Percentiles rank a stretch among this genome's conserved stretches.
phyloP scores from a whole-genome alignment of 2,329 filamentous ascomycete genomes.

The Hypoxylon sp. region DNA sequence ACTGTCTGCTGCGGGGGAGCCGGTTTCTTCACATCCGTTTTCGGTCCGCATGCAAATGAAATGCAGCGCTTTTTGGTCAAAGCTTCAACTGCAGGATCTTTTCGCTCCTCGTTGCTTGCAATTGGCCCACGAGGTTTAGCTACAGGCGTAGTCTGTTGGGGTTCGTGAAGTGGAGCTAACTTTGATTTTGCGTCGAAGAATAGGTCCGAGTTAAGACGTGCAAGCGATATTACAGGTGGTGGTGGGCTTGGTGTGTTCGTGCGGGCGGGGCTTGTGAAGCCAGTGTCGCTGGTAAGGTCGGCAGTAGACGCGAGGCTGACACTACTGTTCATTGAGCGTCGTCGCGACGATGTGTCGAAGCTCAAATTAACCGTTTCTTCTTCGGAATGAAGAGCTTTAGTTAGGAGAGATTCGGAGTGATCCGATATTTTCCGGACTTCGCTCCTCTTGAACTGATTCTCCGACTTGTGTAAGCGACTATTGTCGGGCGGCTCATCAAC shows the following conservation, averaged over 20 bases:
- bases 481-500: conserved; percentile 89
- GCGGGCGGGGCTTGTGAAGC: conserved; percentile 88
- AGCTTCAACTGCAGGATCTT: conserved; percentile 71
- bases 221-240: conserved; percentile 69
- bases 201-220: conserved; percentile 54
- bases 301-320: conserved; percentile 85
- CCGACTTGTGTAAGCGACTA: conserved; percentile 47
- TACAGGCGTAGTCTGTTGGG: conserved; percentile 42
- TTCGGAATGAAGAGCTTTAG: conserved; percentile 81
- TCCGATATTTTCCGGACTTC: conserved; percentile 62
- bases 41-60: conserved; percentile 86
- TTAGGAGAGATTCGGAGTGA: conserved; percentile 84
- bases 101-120: conserved; percentile 50
- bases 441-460: conserved; percentile 61
- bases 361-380: conserved; percentile 60
- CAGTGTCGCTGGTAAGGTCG: conserved; percentile 94
- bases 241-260: conserved; percentile 91
- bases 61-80: conserved; percentile 88
- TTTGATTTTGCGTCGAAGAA: conserved; percentile 49
- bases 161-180: conserved; percentile 45
- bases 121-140: conserved; percentile 31
- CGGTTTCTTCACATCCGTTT: conserved; percentile 63
- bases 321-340: conserved; percentile 81
- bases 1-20: conserved; percentile 54
- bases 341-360: conserved; percentile 56